Conservation (phyloP, 495 filamentous ascomycete species). For the Endocarpon pusillum region DNA sequence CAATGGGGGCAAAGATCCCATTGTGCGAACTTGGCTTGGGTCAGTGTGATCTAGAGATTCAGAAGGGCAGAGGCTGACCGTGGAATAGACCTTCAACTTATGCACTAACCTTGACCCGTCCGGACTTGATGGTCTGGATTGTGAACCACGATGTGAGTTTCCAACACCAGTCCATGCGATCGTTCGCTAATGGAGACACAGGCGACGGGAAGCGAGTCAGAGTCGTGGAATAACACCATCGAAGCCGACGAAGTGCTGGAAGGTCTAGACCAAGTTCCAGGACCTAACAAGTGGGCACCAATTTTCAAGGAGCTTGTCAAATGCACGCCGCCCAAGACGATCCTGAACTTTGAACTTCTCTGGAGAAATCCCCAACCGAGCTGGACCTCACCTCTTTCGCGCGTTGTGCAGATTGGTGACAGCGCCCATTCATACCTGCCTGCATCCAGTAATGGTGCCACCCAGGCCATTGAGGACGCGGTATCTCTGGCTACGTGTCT, state of each 20-base stretch:
- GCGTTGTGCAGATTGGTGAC: conserved; percentile 50
- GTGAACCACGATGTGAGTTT: too few relatives aligned
- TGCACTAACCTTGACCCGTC: too few relatives aligned
- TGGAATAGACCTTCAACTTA: too few relatives aligned
- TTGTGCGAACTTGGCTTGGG: too few relatives aligned
- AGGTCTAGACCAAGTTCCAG: conserved; percentile 29
- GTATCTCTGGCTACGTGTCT: conserved; percentile 47
- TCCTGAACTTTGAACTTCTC: conserved; percentile 58
- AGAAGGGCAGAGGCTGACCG: too few relatives aligned
- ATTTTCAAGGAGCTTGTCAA: conserved; percentile 39
- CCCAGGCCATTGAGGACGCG: conserved; percentile 58
- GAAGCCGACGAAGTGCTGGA: conserved; percentile 30
- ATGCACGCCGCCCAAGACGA: conserved; percentile 34
- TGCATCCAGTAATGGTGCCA: conserved; percentile 53
- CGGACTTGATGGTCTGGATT: too few relatives aligned
- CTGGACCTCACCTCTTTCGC: conserved; percentile 40
- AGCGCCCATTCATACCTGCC: conserved; percentile 60
- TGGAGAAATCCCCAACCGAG: conserved; percentile 51
- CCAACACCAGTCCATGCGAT: neutral
- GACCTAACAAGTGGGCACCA: conserved; percentile 56
- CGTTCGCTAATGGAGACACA: conserved; percentile 8
- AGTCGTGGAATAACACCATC: conserved; percentile 36
- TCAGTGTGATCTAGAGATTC: too few relatives aligned
- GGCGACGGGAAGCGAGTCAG: conserved; percentile 31
- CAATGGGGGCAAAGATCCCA: too few relatives aligned